Conservation (phyloP, 345 rosid genomes). For the Hypericum androsaemum region DNA sequence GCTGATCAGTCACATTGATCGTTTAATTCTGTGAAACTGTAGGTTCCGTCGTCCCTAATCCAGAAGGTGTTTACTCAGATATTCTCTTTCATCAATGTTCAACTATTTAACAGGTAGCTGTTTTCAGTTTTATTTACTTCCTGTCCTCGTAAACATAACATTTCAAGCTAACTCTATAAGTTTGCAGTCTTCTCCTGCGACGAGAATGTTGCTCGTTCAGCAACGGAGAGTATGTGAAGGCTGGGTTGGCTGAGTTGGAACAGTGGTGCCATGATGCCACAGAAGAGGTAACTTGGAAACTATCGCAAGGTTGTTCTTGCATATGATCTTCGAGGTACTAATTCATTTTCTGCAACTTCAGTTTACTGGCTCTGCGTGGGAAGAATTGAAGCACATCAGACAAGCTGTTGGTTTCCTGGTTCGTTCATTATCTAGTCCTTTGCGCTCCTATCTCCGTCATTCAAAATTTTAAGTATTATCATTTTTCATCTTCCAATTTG, state of each 20-base stretch:
- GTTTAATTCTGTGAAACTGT: slow-evolving; percentile 6
- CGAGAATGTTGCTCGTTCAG: slow-evolving; percentile 9
- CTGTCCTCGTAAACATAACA: not conserved
- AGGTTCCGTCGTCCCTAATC: slow-evolving; percentile 10
- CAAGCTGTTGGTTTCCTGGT: slow-evolving; percentile 11
- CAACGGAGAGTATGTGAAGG: slow-evolving; percentile 7
- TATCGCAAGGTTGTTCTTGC: not conserved
- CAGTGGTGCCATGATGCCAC: slow-evolving; percentile 11
- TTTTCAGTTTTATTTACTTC: not conserved
- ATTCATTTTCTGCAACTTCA: not conserved
- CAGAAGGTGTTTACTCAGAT: slow-evolving; percentile 7
- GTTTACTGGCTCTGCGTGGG: slow-evolving; percentile 9
- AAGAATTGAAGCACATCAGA: slow-evolving; percentile 10
- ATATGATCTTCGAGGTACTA: not conserved
- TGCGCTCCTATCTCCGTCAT: not conserved
- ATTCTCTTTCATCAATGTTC: slow-evolving; percentile 10
- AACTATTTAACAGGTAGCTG: slow-evolving; percentile 9
- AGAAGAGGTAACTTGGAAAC: slow-evolving; percentile 4
- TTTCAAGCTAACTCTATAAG: not conserved
- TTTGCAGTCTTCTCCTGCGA: slow-evolving; percentile 1
- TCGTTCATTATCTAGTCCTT: not conserved
- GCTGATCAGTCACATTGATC: slow-evolving; percentile 9
- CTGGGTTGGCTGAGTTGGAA: slow-evolving; percentile 8
- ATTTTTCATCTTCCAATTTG: not conserved
- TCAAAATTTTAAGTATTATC: not conserved